Conservation (phyloP, 345 rosid genomes). For the Heritiera fomes region DNA sequence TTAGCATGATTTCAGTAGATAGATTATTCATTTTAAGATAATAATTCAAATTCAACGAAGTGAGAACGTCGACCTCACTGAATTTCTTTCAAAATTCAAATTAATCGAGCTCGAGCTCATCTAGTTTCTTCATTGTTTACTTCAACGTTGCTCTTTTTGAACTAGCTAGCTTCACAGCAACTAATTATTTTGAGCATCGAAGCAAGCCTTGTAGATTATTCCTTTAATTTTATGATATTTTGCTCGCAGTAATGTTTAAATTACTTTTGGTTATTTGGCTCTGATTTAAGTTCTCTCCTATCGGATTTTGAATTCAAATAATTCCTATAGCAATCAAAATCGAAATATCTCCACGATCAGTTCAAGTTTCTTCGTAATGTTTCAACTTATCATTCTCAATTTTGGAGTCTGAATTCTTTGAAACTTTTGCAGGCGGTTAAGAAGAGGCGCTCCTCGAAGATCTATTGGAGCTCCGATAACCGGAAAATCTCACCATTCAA, state of each 20-base stretch:
- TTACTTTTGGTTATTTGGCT: background rate
- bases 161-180: background rate
- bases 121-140: background rate
- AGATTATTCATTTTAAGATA: background rate
- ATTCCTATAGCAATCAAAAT: background rate
- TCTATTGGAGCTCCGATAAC: conserved; percentile 34
- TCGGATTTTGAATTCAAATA: conserved; percentile 3
- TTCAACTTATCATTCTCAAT: background rate
- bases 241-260: background rate
- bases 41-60: conserved; percentile 3
- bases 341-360: background rate
- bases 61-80: background rate
- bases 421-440: conserved; percentile 43
- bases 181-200: background rate
- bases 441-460: conserved; percentile 57
- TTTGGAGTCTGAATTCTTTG: background rate
- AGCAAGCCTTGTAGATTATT: background rate
- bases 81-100: conserved; percentile 10
- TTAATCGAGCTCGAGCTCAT: background rate
- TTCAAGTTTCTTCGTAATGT: conserved; percentile 1
- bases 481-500: conserved; percentile 20
- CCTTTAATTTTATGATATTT: background rate
- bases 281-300: background rate
- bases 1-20: background rate
- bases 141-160: background rate